These are phyloP conservation scores for Cadophora luteo-olivacea DNA, from an alignment of 2,329 filamentous ascomycete genomes.

Conservation along the genomic window DNA sequence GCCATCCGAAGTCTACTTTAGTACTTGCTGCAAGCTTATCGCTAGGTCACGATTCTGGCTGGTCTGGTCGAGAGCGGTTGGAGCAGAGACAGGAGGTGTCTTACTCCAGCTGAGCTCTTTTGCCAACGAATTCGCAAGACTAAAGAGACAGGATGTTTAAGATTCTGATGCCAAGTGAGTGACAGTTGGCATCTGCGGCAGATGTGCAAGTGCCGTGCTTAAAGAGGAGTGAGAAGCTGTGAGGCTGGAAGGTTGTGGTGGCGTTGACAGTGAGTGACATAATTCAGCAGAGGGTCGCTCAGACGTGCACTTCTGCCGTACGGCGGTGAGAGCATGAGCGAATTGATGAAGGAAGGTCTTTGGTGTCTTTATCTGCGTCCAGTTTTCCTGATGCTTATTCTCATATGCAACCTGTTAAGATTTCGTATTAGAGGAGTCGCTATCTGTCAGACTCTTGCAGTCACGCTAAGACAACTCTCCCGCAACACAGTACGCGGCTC, in stretches of 20 bases:
- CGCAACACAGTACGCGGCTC: too few relatives aligned
- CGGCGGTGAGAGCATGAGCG: neutral
- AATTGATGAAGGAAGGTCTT: too few relatives aligned
- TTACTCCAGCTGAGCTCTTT: neutral
- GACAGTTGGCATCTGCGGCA: constrained; percentile 4
- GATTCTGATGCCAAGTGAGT: neutral
- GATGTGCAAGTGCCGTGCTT: neutral
- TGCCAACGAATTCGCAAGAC: neutral
- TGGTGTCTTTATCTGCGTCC: too few relatives aligned
- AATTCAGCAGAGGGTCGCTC: neutral
- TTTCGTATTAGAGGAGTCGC: too few relatives aligned
- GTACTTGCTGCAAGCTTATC: neutral
- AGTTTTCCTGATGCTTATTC: too few relatives aligned
- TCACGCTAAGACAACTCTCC: too few relatives aligned
- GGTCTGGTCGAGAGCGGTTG: neutral
- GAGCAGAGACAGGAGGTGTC: constrained; percentile 13
- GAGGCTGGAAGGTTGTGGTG: neutral
- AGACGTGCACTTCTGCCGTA: neutral
- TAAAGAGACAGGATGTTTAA: neutral
- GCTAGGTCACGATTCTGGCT: neutral
- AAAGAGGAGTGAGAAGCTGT: neutral
- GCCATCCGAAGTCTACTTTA: neutral
- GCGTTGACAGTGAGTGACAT: neutral
- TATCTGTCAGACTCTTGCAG: too few relatives aligned
- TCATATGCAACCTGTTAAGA: too few relatives aligned